Evolutionary conservation across 495 filamentous ascomycete genomes (phyloP).

Genomic region (Niebla homalea): DNA sequence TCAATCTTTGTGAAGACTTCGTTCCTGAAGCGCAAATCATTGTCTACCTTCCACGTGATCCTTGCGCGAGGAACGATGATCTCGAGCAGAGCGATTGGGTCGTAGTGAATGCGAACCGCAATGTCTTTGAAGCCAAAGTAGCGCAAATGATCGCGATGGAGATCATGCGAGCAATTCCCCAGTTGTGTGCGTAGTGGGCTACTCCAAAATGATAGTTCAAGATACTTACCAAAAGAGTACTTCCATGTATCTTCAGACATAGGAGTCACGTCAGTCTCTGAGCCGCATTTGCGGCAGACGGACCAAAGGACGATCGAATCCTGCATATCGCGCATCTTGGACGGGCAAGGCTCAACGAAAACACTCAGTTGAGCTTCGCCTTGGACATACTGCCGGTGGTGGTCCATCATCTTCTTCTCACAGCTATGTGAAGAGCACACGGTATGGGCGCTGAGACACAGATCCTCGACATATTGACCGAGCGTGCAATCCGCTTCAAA

Average conservation of each 20-base stretch:
- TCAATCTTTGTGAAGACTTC: conserved; percentile 71
- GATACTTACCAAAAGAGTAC: conserved; percentile 95
- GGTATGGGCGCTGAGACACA: conserved; percentile 61
- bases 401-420: conserved; percentile 77
- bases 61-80: conserved; percentile 81
- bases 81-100: conserved; percentile 83
- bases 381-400: conserved; percentile 95
- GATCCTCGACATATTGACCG: conserved; percentile 88
- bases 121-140: conserved; percentile 85
- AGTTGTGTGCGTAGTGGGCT: conserved; percentile 64
- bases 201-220: conserved; percentile 95
- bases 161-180: conserved; percentile 81
- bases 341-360: conserved; percentile 63
- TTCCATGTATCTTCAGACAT: conserved; percentile 98
- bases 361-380: conserved; percentile 87
- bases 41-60: conserved; percentile 94
- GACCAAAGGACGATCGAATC: conserved; percentile 96
- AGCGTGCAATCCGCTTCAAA: conserved; percentile 84
- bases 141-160: conserved; percentile 79
- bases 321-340: conserved; percentile 54
- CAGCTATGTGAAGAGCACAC: conserved; percentile 75
- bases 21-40: conserved; percentile 82
- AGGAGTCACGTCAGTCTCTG: conserved; percentile 75
- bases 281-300: conserved; percentile 77
- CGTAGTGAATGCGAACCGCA: conserved; percentile 80